Conservation (phyloP, 371 early-diverging fungal genomes). For the Rhizopus sp. region DNA sequence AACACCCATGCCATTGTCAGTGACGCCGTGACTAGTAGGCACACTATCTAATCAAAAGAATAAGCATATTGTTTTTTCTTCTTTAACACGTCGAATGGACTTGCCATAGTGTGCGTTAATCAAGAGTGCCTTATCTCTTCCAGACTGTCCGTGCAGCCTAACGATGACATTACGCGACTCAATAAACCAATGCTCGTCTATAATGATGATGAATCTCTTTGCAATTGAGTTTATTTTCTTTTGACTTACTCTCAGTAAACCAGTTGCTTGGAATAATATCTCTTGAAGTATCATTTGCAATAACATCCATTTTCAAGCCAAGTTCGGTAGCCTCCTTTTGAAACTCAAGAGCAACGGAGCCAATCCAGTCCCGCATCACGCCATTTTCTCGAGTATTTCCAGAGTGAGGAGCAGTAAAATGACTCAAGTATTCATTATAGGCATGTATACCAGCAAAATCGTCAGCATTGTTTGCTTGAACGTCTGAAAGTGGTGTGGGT, state of each 20-base stretch:
- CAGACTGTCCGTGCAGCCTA: slow-evolving; percentile 45
- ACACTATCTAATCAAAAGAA: slow-evolving; percentile 58
- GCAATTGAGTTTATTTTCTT: slow-evolving; percentile 36
- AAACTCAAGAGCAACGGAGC: slow-evolving; percentile 30
- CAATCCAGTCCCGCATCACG: slow-evolving; percentile 36
- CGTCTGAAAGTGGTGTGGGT: slow-evolving; percentile 45
- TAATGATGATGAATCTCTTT: slow-evolving; percentile 28
- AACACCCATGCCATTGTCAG: slow-evolving; percentile 84
- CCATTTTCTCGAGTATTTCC: slow-evolving; percentile 54
- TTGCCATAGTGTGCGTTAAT: slow-evolving; percentile 63
- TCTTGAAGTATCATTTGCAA: slow-evolving; percentile 36
- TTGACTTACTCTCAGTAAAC: slow-evolving; percentile 33
- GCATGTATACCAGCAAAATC: slow-evolving; percentile 55
- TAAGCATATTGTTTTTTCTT: not conserved
- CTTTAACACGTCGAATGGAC: not conserved
- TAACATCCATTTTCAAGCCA: slow-evolving; percentile 45
- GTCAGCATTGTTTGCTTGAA: slow-evolving; percentile 22
- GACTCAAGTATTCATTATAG: slow-evolving; percentile 51
- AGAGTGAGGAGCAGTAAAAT: slow-evolving; percentile 57
- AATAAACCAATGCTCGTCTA: slow-evolving; percentile 43
- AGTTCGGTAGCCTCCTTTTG: slow-evolving; percentile 38
- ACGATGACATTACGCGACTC: slow-evolving; percentile 55
- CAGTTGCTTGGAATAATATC: slow-evolving; percentile 19
- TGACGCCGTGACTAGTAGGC: slow-evolving; percentile 79
- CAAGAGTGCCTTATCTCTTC: slow-evolving; percentile 49